phyloP scores from a whole-genome alignment of 225 moss, liverwort and hornwort species.

The Sphagnum contortum region DNA sequence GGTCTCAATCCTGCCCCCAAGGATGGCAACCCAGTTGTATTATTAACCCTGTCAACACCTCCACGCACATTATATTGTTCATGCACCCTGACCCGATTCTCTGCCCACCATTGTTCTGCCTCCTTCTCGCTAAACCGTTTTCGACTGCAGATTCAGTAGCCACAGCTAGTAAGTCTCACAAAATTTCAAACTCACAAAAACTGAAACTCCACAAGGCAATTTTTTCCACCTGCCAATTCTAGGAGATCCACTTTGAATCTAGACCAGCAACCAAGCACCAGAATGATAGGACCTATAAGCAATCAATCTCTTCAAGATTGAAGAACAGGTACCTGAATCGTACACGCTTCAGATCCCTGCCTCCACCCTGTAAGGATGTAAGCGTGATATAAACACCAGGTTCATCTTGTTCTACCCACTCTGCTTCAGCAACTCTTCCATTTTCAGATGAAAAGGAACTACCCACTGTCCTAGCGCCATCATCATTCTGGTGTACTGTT shows the following conservation, averaged over 20 bases:
- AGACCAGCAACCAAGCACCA: too few relatives aligned
- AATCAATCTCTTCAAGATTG: too few relatives aligned
- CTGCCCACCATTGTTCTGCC: constrained; percentile 99
- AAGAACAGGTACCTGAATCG: constrained; percentile 61
- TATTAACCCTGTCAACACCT: constrained; percentile 61
- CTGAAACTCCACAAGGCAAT: too few relatives aligned
- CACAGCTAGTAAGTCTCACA: not conserved
- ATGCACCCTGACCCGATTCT: constrained; percentile 92
- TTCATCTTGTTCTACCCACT: constrained; percentile 99
- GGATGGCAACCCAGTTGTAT: constrained; percentile 20
- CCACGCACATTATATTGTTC: constrained; percentile 93
- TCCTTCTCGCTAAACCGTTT: constrained; percentile 97
- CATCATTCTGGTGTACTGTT: constrained; percentile 39
- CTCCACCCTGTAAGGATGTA: constrained; percentile 87
- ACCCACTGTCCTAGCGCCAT: constrained; percentile 23
- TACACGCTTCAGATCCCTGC: constrained; percentile 95
- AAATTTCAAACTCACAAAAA: too few relatives aligned
- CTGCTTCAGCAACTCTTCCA: constrained; percentile 74
- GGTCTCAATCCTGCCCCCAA: constrained; percentile 24
- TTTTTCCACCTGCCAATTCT: not conserved
- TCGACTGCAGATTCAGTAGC: constrained; percentile 56
- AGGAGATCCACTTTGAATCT: too few relatives aligned
- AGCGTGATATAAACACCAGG: constrained; percentile 97
- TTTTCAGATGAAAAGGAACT: constrained; percentile 46
- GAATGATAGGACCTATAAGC: not conserved